Evolutionary conservation across 305 asterid genomes (phyloP), one percentile per base, ranked within the genome.

Genomic region (Rubia tinctorum): DNA sequence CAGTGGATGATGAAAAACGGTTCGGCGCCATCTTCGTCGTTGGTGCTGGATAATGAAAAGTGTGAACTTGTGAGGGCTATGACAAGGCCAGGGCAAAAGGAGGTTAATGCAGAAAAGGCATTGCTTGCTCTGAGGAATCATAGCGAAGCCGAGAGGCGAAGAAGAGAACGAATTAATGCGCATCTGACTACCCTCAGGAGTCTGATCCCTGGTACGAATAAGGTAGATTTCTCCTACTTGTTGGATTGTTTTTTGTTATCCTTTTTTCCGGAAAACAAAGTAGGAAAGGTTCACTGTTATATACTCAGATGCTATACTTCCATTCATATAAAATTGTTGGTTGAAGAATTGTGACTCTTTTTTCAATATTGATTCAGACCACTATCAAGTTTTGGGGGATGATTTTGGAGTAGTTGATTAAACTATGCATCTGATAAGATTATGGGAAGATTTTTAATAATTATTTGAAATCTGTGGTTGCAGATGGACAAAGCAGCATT

Each of bases 401-500:
- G n/a, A 49, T 49, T 49, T 49, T 49, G 20, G 15, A 49, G n/a
- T 37, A 37, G 40, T 37, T 37, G 5, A 37, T 37, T 37, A 37
- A 37, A 66, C 27, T 45, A 37, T 37, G 77, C 23, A 66, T 51
- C 49, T 71, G 30, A 23, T 47, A 9, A 53, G 25, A 37, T 45
- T 55, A 25, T 64, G 17, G 66, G 37, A n/a, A 67, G 59, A 51
- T 51, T 34, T 37, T 55, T 67, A 9, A 55, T 73, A 58, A 49
- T 69, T 14, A n/a, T 59, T 22, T 18, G 7, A 51, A 55, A 14
- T 17, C 44, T 61, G 66, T 30, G 34, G 37, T 71, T 39, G 14
- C 78, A 91, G 97, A 90, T 90, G 97, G 97, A 91, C 82, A 90
- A 91, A 77, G 97, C 97, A 68, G 91, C 92, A 72, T 76, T 91